Evolutionary conservation across 2,329 filamentous ascomycete species (phyloP).

Genomic region (Aureobasidium vineae): DNA sequence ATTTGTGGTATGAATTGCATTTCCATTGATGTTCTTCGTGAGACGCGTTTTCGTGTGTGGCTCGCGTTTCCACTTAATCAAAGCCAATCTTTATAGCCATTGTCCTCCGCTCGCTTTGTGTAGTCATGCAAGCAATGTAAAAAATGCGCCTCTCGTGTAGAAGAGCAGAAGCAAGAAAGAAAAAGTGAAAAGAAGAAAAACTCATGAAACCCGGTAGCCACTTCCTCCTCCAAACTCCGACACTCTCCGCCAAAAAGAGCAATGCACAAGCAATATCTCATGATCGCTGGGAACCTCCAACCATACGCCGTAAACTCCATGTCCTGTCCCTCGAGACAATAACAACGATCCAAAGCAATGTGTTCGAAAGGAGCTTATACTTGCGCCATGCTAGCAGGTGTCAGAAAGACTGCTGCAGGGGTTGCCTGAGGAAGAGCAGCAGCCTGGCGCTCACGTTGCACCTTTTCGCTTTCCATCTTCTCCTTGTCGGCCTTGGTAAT

Average conservation of each 20-base stretch:
- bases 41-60: slow-evolving; percentile 10
- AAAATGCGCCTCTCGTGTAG: neutral
- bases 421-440: slow-evolving; percentile 11
- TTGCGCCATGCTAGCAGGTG: slow-evolving; percentile 18
- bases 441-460: slow-evolving; percentile 63
- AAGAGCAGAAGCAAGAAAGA: neutral
- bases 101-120: neutral
- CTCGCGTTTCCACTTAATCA: slow-evolving; percentile 10
- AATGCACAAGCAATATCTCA: neutral
- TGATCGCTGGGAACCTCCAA: neutral
- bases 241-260: neutral
- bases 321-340: neutral
- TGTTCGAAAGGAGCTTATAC: neutral
- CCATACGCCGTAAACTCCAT: slow-evolving; percentile 1
- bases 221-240: neutral
- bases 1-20: neutral
- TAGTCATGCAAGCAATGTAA: neutral
- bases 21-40: neutral
- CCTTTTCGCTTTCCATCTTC: slow-evolving; percentile 76
- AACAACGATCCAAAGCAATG: neutral
- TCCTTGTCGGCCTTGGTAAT: slow-evolving; percentile 84
- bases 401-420: slow-evolving; percentile 13
- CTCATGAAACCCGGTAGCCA: neutral
- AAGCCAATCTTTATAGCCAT: neutral
- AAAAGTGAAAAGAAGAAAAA: neutral